These are phyloP conservation scores for Thyridium curvatum DNA, from an alignment of 2,329 filamentous ascomycete genomes.

Conservation along the genomic window DNA sequence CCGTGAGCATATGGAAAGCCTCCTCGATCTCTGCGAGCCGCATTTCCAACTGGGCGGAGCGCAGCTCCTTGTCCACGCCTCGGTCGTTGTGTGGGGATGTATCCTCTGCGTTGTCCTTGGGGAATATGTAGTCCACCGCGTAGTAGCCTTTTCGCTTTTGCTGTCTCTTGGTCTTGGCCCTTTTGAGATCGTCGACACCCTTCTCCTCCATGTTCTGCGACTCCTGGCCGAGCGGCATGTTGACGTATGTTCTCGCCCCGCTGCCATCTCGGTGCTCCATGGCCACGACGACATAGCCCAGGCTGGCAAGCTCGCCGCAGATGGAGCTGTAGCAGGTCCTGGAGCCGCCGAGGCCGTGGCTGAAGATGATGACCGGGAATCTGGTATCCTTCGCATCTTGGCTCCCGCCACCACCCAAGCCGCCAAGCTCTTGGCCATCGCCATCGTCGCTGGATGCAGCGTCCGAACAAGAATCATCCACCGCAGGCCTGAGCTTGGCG, in stretches of 20 bases:
- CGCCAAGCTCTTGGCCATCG: constrained; percentile 7
- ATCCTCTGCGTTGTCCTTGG: constrained; percentile 45
- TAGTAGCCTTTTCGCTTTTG: constrained; percentile 34
- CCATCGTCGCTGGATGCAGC: constrained; percentile 13
- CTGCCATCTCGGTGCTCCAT: constrained; percentile 61
- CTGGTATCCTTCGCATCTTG: constrained; percentile 23
- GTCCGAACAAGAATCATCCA: constrained; percentile 5
- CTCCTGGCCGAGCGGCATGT: constrained; percentile 35
- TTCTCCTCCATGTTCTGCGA: constrained; percentile 18
- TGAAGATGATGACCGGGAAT: constrained; percentile 61
- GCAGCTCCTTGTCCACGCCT: constrained; percentile 29
- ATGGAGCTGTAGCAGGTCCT: constrained; percentile 56
- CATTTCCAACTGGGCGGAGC: constrained; percentile 56
- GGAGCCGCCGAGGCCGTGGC: constrained; percentile 59
- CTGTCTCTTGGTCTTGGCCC: constrained; percentile 16
- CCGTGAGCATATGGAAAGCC: constrained; percentile 48
- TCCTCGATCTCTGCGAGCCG: constrained; percentile 60
- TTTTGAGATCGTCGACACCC: constrained; percentile 1
- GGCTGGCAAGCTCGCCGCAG: constrained; percentile 60
- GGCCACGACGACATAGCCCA: constrained; percentile 59
- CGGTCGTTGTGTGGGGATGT: constrained; percentile 17
- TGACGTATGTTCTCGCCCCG: constrained; percentile 55
- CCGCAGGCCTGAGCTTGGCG: constrained; percentile 46
- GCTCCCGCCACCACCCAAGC: constrained; percentile 6
- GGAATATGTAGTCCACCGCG: constrained; percentile 56